phyloP scores from a whole-genome alignment of 2,329 filamentous ascomycete genomes.

The Verticillium isaacii region DNA sequence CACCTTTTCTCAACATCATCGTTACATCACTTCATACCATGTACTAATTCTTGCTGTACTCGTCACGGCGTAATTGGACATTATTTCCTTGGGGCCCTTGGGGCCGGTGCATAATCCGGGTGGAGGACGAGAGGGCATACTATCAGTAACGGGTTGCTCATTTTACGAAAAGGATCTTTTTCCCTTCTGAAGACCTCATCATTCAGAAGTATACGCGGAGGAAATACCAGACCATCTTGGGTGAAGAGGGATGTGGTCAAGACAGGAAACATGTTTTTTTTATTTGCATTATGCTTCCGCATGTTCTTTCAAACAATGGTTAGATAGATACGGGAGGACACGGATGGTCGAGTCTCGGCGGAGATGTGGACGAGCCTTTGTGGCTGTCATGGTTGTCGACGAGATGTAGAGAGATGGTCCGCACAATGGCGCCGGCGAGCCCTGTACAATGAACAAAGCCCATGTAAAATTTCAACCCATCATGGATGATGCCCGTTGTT shows the following conservation, averaged over 20 bases:
- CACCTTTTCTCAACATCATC: not conserved
- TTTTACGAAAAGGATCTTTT: not conserved
- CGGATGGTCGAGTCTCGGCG: too few species aligned
- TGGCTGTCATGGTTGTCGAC: not conserved
- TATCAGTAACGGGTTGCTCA: not conserved
- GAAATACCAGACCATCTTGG: slow-evolving; percentile 1
- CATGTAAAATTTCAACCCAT: not conserved
- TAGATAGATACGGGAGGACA: not conserved
- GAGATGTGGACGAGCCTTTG: too few species aligned
- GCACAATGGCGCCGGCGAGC: not conserved
- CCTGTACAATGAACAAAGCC: not conserved
- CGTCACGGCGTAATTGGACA: not conserved
- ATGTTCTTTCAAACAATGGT: not conserved
- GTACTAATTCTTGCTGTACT: slow-evolving; percentile 3
- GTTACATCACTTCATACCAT: not conserved
- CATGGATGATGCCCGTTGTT: too few species aligned
- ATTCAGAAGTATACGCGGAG: not conserved
- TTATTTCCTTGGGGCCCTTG: not conserved
- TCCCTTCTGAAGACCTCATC: not conserved
- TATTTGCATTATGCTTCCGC: not conserved
- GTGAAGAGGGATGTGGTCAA: not conserved
- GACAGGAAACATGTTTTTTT: not conserved
- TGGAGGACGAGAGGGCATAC: not conserved
- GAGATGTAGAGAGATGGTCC: not conserved
- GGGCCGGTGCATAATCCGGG: not conserved